These are phyloP conservation scores for Heliocybe sulcata DNA, from an alignment of 1,284 basidiomycete genomes.

Conservation along the genomic window DNA sequence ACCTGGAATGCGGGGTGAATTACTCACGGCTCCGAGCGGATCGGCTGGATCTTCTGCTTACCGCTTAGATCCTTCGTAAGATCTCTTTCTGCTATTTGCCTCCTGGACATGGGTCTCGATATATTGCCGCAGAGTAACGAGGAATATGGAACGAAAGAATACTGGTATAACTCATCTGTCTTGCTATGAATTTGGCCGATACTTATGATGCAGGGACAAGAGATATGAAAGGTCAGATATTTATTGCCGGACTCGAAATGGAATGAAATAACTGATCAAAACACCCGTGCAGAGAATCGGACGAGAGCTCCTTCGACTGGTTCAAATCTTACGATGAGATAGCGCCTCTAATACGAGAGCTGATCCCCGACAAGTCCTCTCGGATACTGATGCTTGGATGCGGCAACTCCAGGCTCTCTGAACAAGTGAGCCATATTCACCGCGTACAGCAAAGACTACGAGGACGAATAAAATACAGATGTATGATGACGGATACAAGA, in stretches of 20 bases:
- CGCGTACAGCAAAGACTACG: neutral
- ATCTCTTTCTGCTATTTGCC: neutral
- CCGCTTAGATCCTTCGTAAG: neutral
- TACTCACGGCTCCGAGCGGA: neutral
- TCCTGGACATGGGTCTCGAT: conserved; percentile 12
- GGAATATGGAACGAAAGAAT: conserved; percentile 67
- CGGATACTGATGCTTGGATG: conserved; percentile 87
- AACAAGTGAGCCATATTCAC: conserved; percentile 44
- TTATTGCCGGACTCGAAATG: conserved; percentile 6
- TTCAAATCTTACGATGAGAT: conserved; percentile 74
- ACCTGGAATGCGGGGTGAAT: neutral
- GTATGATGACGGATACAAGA: conserved; percentile 85
- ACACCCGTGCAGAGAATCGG: conserved; percentile 44
- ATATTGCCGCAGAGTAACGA: conserved; percentile 62
- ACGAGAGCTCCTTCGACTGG: conserved; percentile 77
- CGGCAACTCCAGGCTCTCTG: conserved; percentile 79
- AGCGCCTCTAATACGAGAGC: conserved; percentile 44
- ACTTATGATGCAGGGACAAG: conserved; percentile 42
- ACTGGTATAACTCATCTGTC: conserved; percentile 45
- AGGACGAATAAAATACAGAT: conserved; percentile 41
- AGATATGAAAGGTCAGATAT: conserved; percentile 56
- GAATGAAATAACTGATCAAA: neutral
- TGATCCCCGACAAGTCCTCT: conserved; percentile 59
- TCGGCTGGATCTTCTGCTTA: neutral
- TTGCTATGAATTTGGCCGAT: neutral